Percentiles rank a stretch among this genome's conserved stretches.
These are phyloP conservation scores for Talaromyces liani DNA, from an alignment of 495 filamentous ascomycete genomes.

Conservation along the genomic window DNA sequence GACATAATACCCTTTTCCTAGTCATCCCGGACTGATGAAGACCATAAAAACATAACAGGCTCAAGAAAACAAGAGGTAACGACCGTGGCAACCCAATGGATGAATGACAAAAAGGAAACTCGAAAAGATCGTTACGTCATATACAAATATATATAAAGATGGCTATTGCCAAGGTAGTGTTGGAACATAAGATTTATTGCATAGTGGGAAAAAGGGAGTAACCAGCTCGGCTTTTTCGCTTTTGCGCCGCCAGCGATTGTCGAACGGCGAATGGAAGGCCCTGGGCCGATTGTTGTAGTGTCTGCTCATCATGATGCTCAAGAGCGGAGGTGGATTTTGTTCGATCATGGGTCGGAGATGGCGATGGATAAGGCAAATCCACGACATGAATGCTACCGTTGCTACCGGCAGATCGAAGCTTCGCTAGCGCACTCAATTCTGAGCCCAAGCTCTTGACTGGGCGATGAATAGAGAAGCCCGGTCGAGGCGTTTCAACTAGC, in stretches of 20 bases:
- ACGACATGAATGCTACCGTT: conserved; percentile 19
- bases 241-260: conserved; percentile 12
- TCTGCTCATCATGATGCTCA: conserved; percentile 1
- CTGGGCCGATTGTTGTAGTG: neutral
- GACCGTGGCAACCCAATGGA: conserved; percentile 4
- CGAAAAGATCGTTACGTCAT: conserved; percentile 7
- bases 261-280: conserved; percentile 5
- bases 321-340: conserved; percentile 28
- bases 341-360: conserved; percentile 23
- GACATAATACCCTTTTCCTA: neutral
- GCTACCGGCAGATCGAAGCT: conserved; percentile 19
- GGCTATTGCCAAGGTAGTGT: neutral
- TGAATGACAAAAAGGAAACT: neutral
- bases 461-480: conserved; percentile 28
- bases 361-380: conserved; percentile 11
- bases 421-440: conserved; percentile 21
- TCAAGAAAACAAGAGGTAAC: conserved; percentile 2
- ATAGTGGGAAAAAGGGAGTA: conserved; percentile 40
- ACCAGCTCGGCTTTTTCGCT: conserved; percentile 30
- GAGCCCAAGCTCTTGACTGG: conserved; percentile 35
- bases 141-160: conserved; percentile 1
- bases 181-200: neutral
- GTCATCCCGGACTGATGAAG: neutral
- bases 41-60: neutral
- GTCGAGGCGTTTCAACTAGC: conserved; percentile 11